These are phyloP conservation scores for Fusarium praegraminearum DNA, from an alignment of 2,329 filamentous ascomycete species.

Conservation along the genomic window DNA sequence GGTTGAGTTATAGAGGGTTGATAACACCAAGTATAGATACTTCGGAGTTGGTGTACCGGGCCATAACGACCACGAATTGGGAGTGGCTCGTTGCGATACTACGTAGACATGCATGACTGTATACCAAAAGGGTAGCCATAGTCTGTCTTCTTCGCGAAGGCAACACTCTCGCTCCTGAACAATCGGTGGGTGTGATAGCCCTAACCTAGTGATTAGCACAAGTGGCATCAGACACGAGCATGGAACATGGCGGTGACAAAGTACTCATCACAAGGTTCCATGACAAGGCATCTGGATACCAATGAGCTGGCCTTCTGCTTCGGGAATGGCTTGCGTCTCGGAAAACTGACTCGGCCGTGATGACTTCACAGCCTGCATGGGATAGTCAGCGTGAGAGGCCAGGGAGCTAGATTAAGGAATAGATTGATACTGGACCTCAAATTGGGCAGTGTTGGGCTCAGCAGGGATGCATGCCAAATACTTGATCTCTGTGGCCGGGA, in stretches of 20 bases:
- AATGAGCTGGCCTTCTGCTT: slow-evolving; percentile 52
- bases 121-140: slow-evolving; percentile 8
- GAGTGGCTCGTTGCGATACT: slow-evolving; percentile 26
- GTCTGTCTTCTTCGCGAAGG: slow-evolving; percentile 19
- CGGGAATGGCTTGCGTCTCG: slow-evolving; percentile 49
- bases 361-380: slow-evolving; percentile 48
- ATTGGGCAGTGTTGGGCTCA: slow-evolving; percentile 48
- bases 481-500: slow-evolving; percentile 39
- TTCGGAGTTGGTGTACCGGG: background rate
- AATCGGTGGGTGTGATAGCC: slow-evolving; percentile 21
- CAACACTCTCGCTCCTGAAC: slow-evolving; percentile 20
- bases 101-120: slow-evolving; percentile 4
- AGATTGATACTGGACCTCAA: slow-evolving; percentile 22
- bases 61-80: slow-evolving; percentile 12
- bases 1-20: background rate
- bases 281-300: slow-evolving; percentile 37
- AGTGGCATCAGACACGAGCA: slow-evolving; percentile 25
- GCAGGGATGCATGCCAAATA: slow-evolving; percentile 35
- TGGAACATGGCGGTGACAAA: slow-evolving; percentile 38
- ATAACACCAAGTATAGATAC: background rate
- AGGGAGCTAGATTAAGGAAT: slow-evolving; percentile 12
- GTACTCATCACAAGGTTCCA: slow-evolving; percentile 40
- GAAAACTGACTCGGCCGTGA: slow-evolving; percentile 43
- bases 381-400: slow-evolving; percentile 38
- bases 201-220: slow-evolving; percentile 26